Evolutionary conservation across 2,329 filamentous ascomycete genomes (phyloP), one percentile per base, ranked within the genome.

Genomic region (Colletotrichum navitas): DNA sequence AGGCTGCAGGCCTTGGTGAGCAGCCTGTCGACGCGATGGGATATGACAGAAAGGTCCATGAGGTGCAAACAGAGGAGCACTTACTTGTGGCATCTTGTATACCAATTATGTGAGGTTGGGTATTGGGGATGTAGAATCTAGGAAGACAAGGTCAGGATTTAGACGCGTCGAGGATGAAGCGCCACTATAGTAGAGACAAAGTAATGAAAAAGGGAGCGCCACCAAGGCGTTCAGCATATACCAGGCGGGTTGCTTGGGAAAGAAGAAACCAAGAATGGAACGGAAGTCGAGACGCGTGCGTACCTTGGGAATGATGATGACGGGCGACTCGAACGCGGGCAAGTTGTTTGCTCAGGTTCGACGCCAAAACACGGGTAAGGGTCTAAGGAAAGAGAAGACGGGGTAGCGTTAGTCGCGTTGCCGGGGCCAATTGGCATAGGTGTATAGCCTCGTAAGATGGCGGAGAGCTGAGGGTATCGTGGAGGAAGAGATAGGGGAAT

Each of bases 1-100:
- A 59, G 89, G 92, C 86, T 85, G 81, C 78, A 39, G 61, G 73
- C 74, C 74, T 74, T 73, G 62, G 77, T 80, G 65, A 77, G 79
- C 54, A 62, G 69, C 62, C 69, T 60, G 36, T 54, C 41, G 52
- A 68, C 59, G 41, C 45, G 68, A 59, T 55, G 32, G 52, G 59
- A 71, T 68, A 61, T 54, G 54, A 54, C 39, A 32, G 10, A 26
- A 5, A 32, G 26, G 26, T 36, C 32, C 16, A 32, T 34, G 24
- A 21, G 21, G 24, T 4, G 3, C 61, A 62, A 39, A 47, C 21
- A 24, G 60, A 47, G 45, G 36, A 65, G 62, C 73, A 80, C 81
- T 80, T 82, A 83, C 81, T 66, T 79, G 79, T 78, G 81, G 80
- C 80, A 82, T 82, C 52, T 78, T 80, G 73, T 70, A 58, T 52